Evolutionary conservation across 2,329 filamentous ascomycete species (phyloP).

Genomic region (Aspergillus novoparasiticus): DNA sequence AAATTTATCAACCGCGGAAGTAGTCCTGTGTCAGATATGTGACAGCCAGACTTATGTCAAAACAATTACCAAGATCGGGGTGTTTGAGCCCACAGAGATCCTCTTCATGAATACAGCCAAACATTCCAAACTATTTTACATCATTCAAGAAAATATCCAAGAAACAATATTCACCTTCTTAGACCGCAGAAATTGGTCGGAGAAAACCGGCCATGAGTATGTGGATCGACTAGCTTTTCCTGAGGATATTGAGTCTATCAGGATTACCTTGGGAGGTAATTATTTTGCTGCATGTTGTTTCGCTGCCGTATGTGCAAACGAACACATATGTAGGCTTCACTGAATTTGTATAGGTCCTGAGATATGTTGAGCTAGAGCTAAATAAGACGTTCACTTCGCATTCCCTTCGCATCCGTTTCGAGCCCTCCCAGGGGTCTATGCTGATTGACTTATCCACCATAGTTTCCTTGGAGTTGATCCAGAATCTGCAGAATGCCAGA

Average conservation of each 20-base stretch:
- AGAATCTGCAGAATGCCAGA: constrained; percentile 76
- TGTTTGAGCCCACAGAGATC: constrained; percentile 78
- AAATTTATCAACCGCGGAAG: constrained; percentile 82
- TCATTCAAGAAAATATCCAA: constrained; percentile 72
- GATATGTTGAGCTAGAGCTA: constrained; percentile 74
- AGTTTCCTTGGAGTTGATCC: constrained; percentile 82
- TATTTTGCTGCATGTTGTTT: constrained; percentile 85
- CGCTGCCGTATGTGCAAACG: constrained; percentile 66
- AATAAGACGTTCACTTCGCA: constrained; percentile 71
- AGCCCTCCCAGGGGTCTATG: constrained; percentile 89
- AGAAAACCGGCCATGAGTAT: constrained; percentile 73
- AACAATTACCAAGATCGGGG: constrained; percentile 81
- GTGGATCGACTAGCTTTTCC: constrained; percentile 77
- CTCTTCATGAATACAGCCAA: constrained; percentile 75
- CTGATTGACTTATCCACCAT: constrained; percentile 92
- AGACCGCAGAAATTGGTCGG: constrained; percentile 82
- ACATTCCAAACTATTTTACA: constrained; percentile 72
- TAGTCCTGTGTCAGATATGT: constrained; percentile 83
- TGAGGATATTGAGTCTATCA: constrained; percentile 79
- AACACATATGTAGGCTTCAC: not conserved
- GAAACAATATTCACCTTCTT: constrained; percentile 64
- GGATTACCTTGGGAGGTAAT: constrained; percentile 77
- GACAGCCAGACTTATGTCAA: constrained; percentile 91
- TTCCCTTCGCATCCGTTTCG: constrained; percentile 82
- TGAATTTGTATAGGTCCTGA: constrained; percentile 64